Base-by-base conservation (phyloP, 371 early-diverging fungal genomes). In the Entomophthora muscae region DNA sequence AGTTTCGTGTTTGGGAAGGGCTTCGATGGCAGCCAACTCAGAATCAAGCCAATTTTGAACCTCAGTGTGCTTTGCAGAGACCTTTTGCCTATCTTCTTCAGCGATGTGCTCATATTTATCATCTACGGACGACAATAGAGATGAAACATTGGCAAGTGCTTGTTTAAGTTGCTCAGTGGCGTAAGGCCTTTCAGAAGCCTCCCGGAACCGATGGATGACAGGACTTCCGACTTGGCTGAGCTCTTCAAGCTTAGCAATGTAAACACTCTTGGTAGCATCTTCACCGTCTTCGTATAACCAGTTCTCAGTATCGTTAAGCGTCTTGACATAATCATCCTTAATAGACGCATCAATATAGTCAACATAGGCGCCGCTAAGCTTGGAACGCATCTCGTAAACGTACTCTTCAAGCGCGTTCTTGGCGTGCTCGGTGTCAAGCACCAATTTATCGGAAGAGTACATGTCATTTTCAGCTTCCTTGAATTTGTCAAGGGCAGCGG, bases 251-350 rank as follows among this genome's bases (percentile, higher is more conserved):
- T 92, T 94, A 70, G 82, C 83, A 31, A 77, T 72, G 70, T 93
- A 97, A 54, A 87, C 88, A 32, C 84, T 84, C 80, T 92, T 91
- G 71, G 90, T 80, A 51, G 88, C 83, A 67, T 90, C 91, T 69
- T 93, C 94, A 57, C 95, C 98, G 67, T 95, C 96, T 61, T 85
- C 89, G 77, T 98, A 98, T 67, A 98, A 82, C 98, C 98, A 98
- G 72, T 93, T 89, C 80, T 96, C 98, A 63, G 84, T 83, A 28
- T 76, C 83, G 68, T 79, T 85, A 64, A 95, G 77, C 33, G 81
- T 77, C 53, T 69, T 64, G 65, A 80, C 66, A 75, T 92, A 90
- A 66, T 76, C 70, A 5, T 82, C 80, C 75, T 86, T 83, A 73
- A 83, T 79, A 21, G 71, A 64, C 31, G 89, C 88, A 70, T 84